Base-by-base conservation (phyloP, 2,329 filamentous ascomycete genomes). In the Fusarium concolor region DNA sequence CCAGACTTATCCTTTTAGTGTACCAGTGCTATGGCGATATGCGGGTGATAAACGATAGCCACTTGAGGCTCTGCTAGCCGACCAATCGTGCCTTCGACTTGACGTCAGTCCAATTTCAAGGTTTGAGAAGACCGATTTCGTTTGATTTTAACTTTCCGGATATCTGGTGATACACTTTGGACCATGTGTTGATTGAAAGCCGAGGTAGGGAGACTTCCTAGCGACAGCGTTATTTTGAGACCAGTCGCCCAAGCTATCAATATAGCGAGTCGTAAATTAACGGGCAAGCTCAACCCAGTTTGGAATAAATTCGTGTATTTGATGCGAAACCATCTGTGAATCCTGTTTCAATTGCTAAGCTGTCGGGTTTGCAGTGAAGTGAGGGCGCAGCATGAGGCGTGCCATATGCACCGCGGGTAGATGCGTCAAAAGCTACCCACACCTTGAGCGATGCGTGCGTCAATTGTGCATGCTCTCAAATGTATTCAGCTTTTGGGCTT, bases 61-160 rank as follows among this genome's bases (percentile, higher is more conserved):
- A 22, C 29, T 55, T 55, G 56, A 55, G 59, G 52, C 52, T 59
- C 45, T 55, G 60, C 44, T 45, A 33, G 20, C 15, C 29, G 22
- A 26, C 53, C 61, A 65, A 65, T 59, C 17, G 17, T 15, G 29
- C 10, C n/a, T 15, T 20, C 14, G 20, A 22, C 18, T 45, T 45
- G 41, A 64, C 61, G 41, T 52, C 61, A 64, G 14, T 41, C 41
- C 24, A 12, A 18, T 59, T 37, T 39, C 14, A 31, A 47, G 14
- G 42, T 26, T 22, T 45, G 49, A 39, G 15, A 46, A 35, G 24
- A n/a, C n/a, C 20, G 4, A 33, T n/a, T 35, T 58, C 24, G 22
- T 46, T 64, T 65, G 61, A 64, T 47, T 65, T 64, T 65, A 7
- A 17, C 4, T 52, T 11, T 22, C 11, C n/a, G n/a, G 26, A 18